These are phyloP conservation scores for Oropetium thomaeum DNA, from an alignment of 176 grass and related monocot genomes.

Conservation along the genomic window DNA sequence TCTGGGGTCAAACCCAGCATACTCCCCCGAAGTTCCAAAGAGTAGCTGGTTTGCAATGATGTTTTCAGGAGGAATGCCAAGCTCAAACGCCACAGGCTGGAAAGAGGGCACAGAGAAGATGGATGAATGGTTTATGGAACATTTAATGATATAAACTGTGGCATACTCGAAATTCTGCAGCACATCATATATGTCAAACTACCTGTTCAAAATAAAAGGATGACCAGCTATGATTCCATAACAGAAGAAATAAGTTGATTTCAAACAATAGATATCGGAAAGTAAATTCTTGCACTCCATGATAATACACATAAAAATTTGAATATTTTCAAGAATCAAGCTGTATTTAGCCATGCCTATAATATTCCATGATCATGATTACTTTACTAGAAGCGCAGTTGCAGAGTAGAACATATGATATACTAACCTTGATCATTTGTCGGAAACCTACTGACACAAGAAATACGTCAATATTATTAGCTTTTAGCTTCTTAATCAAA, in stretches of 20 bases:
- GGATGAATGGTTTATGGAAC: not conserved
- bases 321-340: not conserved
- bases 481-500: conserved; percentile 72
- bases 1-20: conserved; percentile 74
- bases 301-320: conserved; percentile 10
- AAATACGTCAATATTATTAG: conserved; percentile 71
- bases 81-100: conserved; percentile 76
- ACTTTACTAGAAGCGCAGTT: not conserved
- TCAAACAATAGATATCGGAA: not conserved
- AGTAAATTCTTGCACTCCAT: too few species aligned
- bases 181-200: not conserved
- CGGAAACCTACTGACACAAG: conserved; percentile 88
- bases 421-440: conserved; percentile 95
- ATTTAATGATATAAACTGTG: not conserved
- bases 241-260: not conserved
- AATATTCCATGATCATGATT: conserved; percentile 1
- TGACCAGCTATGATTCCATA: not conserved
- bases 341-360: not conserved
- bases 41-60: conserved; percentile 87
- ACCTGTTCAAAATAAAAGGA: not conserved
- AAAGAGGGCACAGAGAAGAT: conserved; percentile 25
- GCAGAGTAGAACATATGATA: not conserved
- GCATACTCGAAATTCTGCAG: not conserved
- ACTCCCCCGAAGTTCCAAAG: conserved; percentile 71
- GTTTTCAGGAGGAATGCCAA: conserved; percentile 84